Percentiles rank a stretch among this genome's conserved stretches.
phyloP scores from a whole-genome alignment of 192 early-diverging fungal species.

The Linderina pennispora region DNA sequence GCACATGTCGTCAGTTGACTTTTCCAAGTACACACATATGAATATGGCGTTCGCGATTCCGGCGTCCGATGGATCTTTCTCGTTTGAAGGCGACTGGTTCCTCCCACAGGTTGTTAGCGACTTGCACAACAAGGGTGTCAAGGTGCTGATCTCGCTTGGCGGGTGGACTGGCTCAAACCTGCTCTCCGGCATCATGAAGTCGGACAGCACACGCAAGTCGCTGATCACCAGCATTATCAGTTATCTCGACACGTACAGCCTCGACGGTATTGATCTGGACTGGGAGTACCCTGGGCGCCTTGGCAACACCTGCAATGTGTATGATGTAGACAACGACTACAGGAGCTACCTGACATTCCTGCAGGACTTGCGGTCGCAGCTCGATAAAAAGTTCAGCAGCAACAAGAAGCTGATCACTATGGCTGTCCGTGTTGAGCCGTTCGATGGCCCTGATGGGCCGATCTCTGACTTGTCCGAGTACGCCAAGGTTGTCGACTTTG shows the following conservation, averaged over 20 bases:
- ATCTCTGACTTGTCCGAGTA: conserved; percentile 52
- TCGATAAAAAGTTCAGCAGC: conserved; percentile 12
- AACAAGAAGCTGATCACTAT: conserved; percentile 55
- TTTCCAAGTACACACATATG: conserved; percentile 58
- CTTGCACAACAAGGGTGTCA: conserved; percentile 51
- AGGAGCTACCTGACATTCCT: conserved; percentile 58
- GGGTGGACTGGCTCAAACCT: conserved; percentile 58
- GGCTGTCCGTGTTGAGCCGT: conserved; percentile 57
- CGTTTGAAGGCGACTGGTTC: conserved; percentile 22
- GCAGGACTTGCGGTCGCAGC: conserved; percentile 45
- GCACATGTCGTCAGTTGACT: conserved; percentile 19
- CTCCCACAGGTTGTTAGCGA: conserved; percentile 38
- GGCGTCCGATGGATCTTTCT: conserved; percentile 22
- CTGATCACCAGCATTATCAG: conserved; percentile 44
- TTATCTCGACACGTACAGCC: conserved; percentile 35
- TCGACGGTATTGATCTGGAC: conserved; percentile 71
- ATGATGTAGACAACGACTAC: conserved; percentile 53
- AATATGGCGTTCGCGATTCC: conserved; percentile 60
- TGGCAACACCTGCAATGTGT: conserved; percentile 36
- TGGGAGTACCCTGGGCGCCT: conserved; percentile 63
- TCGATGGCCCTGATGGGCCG: conserved; percentile 46
- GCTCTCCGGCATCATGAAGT: conserved; percentile 47
- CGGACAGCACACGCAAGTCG: conserved; percentile 10
- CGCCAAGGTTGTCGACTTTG: conserved; percentile 55
- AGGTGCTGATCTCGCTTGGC: conserved; percentile 60